These are phyloP conservation scores for Yamadazyma dushanensis DNA, from an alignment of 1,139 yeast species.

Conservation along the genomic window DNA sequence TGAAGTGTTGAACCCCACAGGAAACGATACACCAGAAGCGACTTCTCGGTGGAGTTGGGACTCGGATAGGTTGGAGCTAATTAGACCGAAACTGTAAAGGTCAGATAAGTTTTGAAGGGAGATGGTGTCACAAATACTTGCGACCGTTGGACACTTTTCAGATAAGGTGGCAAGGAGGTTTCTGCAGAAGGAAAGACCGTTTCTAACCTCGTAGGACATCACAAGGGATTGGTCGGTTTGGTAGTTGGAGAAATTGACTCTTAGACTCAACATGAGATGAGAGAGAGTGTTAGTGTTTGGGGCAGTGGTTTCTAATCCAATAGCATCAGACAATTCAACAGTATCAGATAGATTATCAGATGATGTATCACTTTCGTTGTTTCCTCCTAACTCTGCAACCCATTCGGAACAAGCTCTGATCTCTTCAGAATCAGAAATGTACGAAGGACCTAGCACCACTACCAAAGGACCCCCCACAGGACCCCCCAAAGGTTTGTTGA, in stretches of 20 bases:
- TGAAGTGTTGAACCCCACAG: slow-evolving; percentile 40
- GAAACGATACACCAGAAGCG: slow-evolving; percentile 45
- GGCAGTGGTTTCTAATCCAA: not conserved
- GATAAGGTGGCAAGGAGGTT: slow-evolving; percentile 36
- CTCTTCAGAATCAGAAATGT: slow-evolving; percentile 29
- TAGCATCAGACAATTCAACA: too few relatives aligned
- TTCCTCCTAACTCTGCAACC: slow-evolving; percentile 28
- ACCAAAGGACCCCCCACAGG: too few relatives aligned
- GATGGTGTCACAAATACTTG: slow-evolving; percentile 43
- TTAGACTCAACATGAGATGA: slow-evolving; percentile 21
- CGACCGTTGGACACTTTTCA: slow-evolving; percentile 37
- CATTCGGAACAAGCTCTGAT: slow-evolving; percentile 43
- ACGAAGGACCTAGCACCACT: slow-evolving; percentile 42
- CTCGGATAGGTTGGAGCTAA: slow-evolving; percentile 37
- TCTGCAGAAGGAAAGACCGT: slow-evolving; percentile 43
- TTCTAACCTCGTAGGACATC: slow-evolving; percentile 34
- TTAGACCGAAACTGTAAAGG: slow-evolving; percentile 38
- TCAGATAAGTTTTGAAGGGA: slow-evolving; percentile 50
- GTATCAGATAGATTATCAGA: too few relatives aligned
- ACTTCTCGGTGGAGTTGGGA: slow-evolving; percentile 49
- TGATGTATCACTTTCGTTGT: too few relatives aligned
- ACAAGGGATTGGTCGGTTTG: slow-evolving; percentile 14
- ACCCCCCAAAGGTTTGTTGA: too few relatives aligned
- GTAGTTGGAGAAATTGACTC: slow-evolving; percentile 36
- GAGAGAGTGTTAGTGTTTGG: slow-evolving; percentile 5